Conservation (phyloP, 768 basidiomycete species). For the Terana coerulea region DNA sequence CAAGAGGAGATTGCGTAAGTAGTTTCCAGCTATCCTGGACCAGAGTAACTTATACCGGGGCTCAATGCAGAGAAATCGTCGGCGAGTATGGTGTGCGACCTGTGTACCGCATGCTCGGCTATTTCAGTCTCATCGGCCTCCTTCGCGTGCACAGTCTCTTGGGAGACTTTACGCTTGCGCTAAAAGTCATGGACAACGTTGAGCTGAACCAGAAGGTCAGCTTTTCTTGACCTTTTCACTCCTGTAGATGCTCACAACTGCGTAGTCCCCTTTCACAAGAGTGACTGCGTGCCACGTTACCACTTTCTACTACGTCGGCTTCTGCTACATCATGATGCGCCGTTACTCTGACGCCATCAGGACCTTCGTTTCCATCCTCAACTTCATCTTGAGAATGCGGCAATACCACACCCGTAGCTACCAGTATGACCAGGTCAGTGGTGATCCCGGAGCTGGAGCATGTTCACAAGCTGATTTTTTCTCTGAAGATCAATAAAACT, state of each 20-base stretch:
- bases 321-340: constrained; percentile 94
- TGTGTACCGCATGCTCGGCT: constrained; percentile 92
- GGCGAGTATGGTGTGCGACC: constrained; percentile 91
- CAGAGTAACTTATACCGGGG: background rate
- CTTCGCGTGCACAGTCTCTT: constrained; percentile 94
- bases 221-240: background rate
- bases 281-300: constrained; percentile 97
- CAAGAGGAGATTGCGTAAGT: constrained; percentile 82
- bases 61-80: constrained; percentile 59
- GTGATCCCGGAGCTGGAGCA: no score
- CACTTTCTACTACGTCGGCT: constrained; percentile 93
- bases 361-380: constrained; percentile 86
- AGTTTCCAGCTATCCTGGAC: background rate
- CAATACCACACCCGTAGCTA: constrained; percentile 96
- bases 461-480: constrained; percentile 31
- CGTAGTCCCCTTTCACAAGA: constrained; percentile 81
- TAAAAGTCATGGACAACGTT: constrained; percentile 93
- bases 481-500: constrained; percentile 87
- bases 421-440: constrained; percentile 97
- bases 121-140: constrained; percentile 94
- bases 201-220: constrained; percentile 85
- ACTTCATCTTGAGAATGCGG: constrained; percentile 94
- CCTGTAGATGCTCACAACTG: background rate
- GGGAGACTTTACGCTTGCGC: constrained; percentile 91
- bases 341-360: constrained; percentile 96